Evolutionary conservation across 441 rosid genomes (phyloP), one percentile per base, ranked within the genome.

Genomic region (Mallotus repandus): DNA sequence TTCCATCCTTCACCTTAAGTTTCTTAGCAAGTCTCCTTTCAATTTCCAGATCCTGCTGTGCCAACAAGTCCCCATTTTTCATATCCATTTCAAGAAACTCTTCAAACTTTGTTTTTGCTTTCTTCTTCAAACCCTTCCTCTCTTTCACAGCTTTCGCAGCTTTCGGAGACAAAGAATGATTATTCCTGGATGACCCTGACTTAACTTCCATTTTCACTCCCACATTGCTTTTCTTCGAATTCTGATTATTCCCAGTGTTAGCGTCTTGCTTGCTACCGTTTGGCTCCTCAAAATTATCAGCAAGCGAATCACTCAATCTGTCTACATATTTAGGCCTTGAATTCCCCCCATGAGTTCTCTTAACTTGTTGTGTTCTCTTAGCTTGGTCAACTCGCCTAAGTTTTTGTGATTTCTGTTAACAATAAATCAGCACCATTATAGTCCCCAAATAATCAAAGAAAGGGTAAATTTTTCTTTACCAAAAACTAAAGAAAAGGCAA

Each of bases 1-100:
- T 87, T 25, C 96, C 92, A 49, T 72, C 81, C 73, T 95, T 95
- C 68, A 87, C 88, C 81, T 87, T 92, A 72, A 95, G 94, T 81
- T 86, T 91, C 92, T 88, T 92, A 13, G 94, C 93, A 55, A 95
- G 93, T 78, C 80, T 89, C 79, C 81, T 92, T 81, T 95, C 99
- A 81, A 88, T 57, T 77, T 75, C 81, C 81, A 84, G 54, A 87
- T 95, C 99, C 71, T 87, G 82, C 14, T 86, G 81, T 2, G 74
- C 82, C 74, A 77, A 74, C 53, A 63, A 59, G 59, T 29, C 55
- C 41, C 60, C 73, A 53, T 68, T 74, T 50, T 72, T 78, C 78
- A 75, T 75, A 70, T 89, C 94, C 83, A 87, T 80, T 78, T 83
- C 86, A 75, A 95, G 86, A 67, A 75, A 84, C 86, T 93, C 95